Base-by-base conservation (phyloP, 2,329 filamentous ascomycete genomes). In the Ascosphaera aggregata region DNA sequence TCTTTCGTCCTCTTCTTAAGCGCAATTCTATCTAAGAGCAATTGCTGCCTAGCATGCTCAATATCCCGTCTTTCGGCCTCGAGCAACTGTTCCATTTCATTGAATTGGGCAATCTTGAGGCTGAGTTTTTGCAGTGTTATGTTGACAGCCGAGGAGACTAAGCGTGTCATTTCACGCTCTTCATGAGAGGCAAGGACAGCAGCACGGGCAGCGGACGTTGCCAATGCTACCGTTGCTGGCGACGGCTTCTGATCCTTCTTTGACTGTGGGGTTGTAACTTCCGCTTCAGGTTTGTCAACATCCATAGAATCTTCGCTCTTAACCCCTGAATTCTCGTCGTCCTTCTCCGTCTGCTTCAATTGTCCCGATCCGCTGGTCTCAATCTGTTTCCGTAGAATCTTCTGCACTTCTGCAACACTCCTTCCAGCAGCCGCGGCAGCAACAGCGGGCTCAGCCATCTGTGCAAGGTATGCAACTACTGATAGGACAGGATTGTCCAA, bases 401-500 rank as follows among this genome's bases (percentile, higher is more conserved):
- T 73, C 54, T 80, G 81, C 58, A 95, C 79, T 50, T 86, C 79
- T 31, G 81, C 78, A 2, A 91, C 80, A 17, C 81, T 89, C 49
- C 79, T 82, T 48, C 78, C 82, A 7, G 86, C 85, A 1, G 89
- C 86, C 0, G 84, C 85, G 1, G 89, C 86, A 2, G 89, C 85
- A 45, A 86, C 82, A 36, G 75, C 76, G 1, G 89, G 86, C 46
- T 94, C 85, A 1, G 85, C 81, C 43, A 98, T 71, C 45, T 82
- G 80, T 37, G 86, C 86, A 9, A 98, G 66, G 64, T 94, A 98
- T 40, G 80, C 80, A 48, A 98, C 80, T 2, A 95, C 89, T 16
- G 85, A 93, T 70, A 98, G 77, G 45, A 98, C 81, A 0, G 91
- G 86, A 56, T 95, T 98, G 51, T 98, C 89, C 11, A 80, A 76